These are phyloP conservation scores for Ophiostoma quercus DNA, from an alignment of 2,329 filamentous ascomycete genomes.

Conservation along the genomic window DNA sequence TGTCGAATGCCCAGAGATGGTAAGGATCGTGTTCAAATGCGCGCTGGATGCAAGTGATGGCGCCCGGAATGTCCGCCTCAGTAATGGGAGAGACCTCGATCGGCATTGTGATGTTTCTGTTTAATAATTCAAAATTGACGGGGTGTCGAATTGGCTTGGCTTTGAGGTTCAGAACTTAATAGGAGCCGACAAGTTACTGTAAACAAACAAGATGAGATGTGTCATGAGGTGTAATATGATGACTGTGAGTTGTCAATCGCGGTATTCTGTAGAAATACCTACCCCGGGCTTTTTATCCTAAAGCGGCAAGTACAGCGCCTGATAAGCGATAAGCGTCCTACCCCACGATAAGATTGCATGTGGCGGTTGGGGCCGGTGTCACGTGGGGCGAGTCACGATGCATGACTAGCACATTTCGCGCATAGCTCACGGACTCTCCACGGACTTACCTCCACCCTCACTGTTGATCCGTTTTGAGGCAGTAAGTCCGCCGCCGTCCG, in stretches of 20 bases:
- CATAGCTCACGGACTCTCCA: not conserved
- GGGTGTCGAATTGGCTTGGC: too few species aligned
- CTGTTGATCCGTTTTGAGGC: not conserved
- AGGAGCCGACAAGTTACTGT: too few species aligned
- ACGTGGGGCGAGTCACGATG: not conserved
- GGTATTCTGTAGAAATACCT: not conserved
- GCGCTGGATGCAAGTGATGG: conserved; percentile 16
- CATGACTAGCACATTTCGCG: not conserved
- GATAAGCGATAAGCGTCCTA: not conserved
- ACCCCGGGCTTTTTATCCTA: conserved; percentile 15
- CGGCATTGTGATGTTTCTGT: not conserved
- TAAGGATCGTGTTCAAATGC: conserved; percentile 12
- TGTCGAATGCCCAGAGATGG: conserved; percentile 11
- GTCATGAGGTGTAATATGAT: not conserved
- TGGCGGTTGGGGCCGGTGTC: not conserved
- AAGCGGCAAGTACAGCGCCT: not conserved
- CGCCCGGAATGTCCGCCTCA: conserved; percentile 11
- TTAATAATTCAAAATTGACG: not conserved
- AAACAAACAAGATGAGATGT: not conserved
- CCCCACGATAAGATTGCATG: conserved; percentile 4
- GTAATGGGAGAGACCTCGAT: conserved; percentile 4
- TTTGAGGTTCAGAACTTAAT: too few species aligned
- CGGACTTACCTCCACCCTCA: not conserved
- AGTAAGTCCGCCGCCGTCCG: not conserved
- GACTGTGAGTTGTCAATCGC: conserved; percentile 3